These are phyloP conservation scores for Lactifluus hygrophoroides DNA, from an alignment of 768 basidiomycete genomes.

Conservation along the genomic window DNA sequence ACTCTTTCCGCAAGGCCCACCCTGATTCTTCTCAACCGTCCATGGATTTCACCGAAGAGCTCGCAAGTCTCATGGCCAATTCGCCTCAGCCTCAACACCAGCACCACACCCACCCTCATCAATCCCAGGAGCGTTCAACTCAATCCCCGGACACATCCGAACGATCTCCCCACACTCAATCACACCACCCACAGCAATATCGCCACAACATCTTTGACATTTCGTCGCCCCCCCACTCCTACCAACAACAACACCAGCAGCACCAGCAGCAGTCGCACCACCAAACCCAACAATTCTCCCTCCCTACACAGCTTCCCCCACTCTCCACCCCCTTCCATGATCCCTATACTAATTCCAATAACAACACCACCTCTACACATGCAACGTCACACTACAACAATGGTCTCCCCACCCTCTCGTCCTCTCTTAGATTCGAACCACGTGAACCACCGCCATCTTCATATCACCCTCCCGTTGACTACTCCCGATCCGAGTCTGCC, in stretches of 20 bases:
- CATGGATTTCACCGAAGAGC: constrained; percentile 58
- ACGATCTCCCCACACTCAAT: constrained; percentile 25
- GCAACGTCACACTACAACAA: constrained; percentile 28
- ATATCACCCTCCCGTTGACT: constrained; percentile 25
- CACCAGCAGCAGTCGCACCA: constrained; percentile 25
- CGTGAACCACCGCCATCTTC: constrained; percentile 24
- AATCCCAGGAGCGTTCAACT: constrained; percentile 38
- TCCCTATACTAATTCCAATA: constrained; percentile 22
- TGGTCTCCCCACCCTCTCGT: constrained; percentile 29
- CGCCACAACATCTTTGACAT: constrained; percentile 57
- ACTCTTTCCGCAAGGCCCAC: constrained; percentile 48
- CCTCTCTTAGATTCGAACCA: constrained; percentile 30
- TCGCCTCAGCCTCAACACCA: constrained; percentile 22
- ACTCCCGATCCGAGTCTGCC: constrained; percentile 18
- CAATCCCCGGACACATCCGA: constrained; percentile 25
- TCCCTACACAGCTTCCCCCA: constrained; percentile 26
- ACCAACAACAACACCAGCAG: constrained; percentile 28
- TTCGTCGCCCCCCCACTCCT: constrained; percentile 38
- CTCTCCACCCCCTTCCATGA: constrained; percentile 24
- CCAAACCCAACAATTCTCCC: constrained; percentile 25
- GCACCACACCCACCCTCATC: constrained; percentile 24
- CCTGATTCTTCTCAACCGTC: constrained; percentile 23
- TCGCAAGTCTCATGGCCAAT: constrained; percentile 47
- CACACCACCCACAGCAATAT: constrained; percentile 21
- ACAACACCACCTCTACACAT: neutral